A percentile compares a stretch with the other conserved stretches of the same genome.
Evolutionary conservation across 495 filamentous ascomycete genomes (phyloP).

Genomic region (Penicillium parvum): DNA sequence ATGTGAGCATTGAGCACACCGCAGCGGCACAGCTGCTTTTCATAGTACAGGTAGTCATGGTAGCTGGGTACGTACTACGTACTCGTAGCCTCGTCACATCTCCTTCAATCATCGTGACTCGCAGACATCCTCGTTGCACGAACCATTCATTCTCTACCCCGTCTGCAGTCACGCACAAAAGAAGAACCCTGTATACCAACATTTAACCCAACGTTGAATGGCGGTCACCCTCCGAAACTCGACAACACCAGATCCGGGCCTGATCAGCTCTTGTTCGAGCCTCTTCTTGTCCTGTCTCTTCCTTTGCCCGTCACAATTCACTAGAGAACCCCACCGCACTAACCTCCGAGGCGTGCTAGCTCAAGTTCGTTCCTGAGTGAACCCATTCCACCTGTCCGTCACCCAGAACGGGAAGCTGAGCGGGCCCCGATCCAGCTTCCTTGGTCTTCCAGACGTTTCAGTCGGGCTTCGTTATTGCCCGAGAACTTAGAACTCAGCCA

Average conservation of each 20-base stretch:
- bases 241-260: constrained; percentile 9
- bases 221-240: constrained; percentile 21
- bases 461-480: constrained; percentile 14
- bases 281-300: constrained; percentile 5
- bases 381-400: constrained; percentile 2
- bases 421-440: constrained; percentile 22
- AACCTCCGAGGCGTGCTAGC: constrained; percentile 13
- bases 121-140: too few relatives aligned
- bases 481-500: constrained; percentile 12
- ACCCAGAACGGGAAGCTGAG: constrained; percentile 4
- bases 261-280: constrained; percentile 16
- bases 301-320: not conserved
- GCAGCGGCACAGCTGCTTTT: constrained; percentile 1
- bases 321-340: constrained; percentile 6
- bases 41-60: not conserved
- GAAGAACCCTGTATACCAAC: not conserved
- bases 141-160: too few relatives aligned
- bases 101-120: too few relatives aligned
- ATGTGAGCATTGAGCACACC: constrained; percentile 16
- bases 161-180: not conserved
- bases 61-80: not conserved
- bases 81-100: not conserved
- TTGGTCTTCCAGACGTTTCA: constrained; percentile 28
- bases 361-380: constrained; percentile 7
- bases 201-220: not conserved